These are phyloP conservation scores for Castanea sativa DNA, from an alignment of 306 rosid species.

Conservation along the genomic window DNA sequence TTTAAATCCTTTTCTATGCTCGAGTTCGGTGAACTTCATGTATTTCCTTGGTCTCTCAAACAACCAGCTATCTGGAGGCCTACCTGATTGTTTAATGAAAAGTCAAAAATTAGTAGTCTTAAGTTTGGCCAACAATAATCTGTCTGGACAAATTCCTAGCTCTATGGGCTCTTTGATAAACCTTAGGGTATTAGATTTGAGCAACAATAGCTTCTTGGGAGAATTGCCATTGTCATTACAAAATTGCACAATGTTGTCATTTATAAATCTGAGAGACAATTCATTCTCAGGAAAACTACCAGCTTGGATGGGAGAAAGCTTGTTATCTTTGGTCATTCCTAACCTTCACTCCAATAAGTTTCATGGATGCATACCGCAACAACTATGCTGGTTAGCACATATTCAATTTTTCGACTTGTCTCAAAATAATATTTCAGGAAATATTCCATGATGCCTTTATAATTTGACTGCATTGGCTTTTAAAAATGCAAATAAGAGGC, in stretches of 20 bases:
- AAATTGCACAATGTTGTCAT: constrained; percentile 11
- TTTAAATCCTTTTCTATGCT: not conserved
- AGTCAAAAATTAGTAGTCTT: accelerated
- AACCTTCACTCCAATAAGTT: constrained; percentile 5
- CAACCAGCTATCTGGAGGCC: no score
- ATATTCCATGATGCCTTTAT: not conserved
- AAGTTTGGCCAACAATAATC: constrained; percentile 9
- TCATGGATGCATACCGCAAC: constrained; percentile 3
- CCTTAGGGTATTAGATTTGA: not conserved
- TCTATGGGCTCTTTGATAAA: not conserved
- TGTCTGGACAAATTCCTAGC: not conserved
- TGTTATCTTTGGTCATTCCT: not conserved
- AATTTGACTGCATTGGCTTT: constrained; percentile 17
- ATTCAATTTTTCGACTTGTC: constrained; percentile 14
- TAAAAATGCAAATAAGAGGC: not conserved
- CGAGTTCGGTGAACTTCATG: not conserved
- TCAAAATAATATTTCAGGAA: not conserved
- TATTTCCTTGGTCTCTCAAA: not conserved
- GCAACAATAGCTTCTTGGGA: constrained; percentile 10
- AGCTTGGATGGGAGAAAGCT: constrained; percentile 12
- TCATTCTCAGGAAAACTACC: constrained; percentile 23
- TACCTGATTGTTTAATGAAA: no score
- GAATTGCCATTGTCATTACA: constrained; percentile 21
- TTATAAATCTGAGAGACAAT: constrained; percentile 23
- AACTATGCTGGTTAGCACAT: not conserved